Evolutionary conservation across 495 filamentous ascomycete species (phyloP).

Genomic region (Penicillium macrosclerotiorum): DNA sequence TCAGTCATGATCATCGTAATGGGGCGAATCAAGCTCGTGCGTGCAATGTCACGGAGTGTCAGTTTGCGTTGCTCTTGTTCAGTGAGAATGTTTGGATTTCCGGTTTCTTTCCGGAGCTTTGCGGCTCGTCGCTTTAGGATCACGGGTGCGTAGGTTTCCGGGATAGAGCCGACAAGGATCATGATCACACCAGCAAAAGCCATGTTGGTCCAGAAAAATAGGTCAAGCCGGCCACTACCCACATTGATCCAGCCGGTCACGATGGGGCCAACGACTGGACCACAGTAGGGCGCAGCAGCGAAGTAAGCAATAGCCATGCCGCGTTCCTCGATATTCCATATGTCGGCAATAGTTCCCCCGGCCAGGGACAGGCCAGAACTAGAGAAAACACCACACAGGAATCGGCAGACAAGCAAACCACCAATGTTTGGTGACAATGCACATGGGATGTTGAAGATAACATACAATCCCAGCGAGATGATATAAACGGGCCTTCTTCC

Average conservation of each 20-base stretch:
- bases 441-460: conserved; percentile 58
- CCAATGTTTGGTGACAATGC: conserved; percentile 55
- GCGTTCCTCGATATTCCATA: conserved; percentile 57
- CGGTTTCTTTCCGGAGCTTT: conserved; percentile 55
- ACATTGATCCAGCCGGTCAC: conserved; percentile 56
- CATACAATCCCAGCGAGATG: conserved; percentile 48
- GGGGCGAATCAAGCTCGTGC: conserved; percentile 42
- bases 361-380: conserved; percentile 60
- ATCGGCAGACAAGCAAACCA: conserved; percentile 54
- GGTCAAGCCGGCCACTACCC: conserved; percentile 52
- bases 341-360: conserved; percentile 59
- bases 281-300: conserved; percentile 51
- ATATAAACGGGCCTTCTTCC: conserved; percentile 62
- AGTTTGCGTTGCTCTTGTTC: conserved; percentile 38
- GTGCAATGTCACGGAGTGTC: conserved; percentile 41
- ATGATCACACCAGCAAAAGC: conserved; percentile 46
- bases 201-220: conserved; percentile 47
- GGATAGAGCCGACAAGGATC: conserved; percentile 47
- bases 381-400: conserved; percentile 60
- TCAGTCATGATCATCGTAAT: conserved; percentile 40
- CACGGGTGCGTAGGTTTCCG: conserved; percentile 63
- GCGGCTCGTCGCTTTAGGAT: conserved; percentile 57
- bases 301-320: conserved; percentile 61
- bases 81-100: conserved; percentile 53
- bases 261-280: conserved; percentile 58